phyloP scores from a whole-genome alignment of 2,329 filamentous ascomycete species.

The Capronia americana region DNA sequence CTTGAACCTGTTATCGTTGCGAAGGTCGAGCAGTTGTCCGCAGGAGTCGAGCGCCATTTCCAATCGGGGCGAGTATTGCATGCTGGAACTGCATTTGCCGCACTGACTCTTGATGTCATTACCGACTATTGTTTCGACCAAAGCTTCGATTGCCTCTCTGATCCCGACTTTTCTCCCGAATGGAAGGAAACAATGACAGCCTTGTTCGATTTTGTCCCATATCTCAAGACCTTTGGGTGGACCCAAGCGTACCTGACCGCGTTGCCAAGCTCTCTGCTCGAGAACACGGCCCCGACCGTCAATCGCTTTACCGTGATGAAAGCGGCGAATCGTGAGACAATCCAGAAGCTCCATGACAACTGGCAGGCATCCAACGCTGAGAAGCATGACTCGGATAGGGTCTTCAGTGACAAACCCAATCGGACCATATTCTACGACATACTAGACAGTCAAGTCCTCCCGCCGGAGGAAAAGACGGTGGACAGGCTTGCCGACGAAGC shows the following conservation, averaged over 20 bases:
- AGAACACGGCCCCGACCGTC: not conserved
- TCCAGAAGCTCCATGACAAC: too few species aligned
- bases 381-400: too few species aligned
- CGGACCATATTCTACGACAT: conserved; percentile 42
- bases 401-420: not conserved
- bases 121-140: conserved; percentile 25
- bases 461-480: conserved; percentile 41
- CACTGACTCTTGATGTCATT: conserved; percentile 23
- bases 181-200: conserved; percentile 18
- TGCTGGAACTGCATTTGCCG: conserved; percentile 10
- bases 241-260: not conserved
- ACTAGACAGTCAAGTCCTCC: conserved; percentile 34
- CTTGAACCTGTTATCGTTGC: not conserved
- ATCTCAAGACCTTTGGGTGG: conserved; percentile 6
- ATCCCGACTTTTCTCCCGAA: conserved; percentile 15
- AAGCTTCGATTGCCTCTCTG: conserved; percentile 5
- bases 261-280: not conserved
- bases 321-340: too few species aligned
- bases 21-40: not conserved
- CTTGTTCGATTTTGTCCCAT: conserved; percentile 12
- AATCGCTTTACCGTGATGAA: too few species aligned
- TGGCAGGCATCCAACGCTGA: too few species aligned
- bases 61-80: too few species aligned
- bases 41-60: not conserved
- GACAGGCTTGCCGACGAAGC: conserved; percentile 44